These are phyloP conservation scores for Spathaspora gorwiae DNA, from an alignment of 805 yeast species.

Conservation along the genomic window DNA sequence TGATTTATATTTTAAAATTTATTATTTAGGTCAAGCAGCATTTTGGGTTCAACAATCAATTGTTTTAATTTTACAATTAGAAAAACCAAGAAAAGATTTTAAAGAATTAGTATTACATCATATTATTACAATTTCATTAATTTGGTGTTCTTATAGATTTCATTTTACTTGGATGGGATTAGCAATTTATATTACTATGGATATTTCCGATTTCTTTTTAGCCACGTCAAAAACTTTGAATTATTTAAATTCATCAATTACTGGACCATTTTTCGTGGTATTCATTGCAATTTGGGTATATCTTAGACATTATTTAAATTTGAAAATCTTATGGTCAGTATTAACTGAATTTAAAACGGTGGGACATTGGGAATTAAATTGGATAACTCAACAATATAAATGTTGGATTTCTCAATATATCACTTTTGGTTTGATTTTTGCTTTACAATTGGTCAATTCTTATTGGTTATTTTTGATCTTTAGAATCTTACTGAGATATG, in stretches of 20 bases:
- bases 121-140: conserved; percentile 81
- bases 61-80: conserved; percentile 76
- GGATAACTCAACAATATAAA: conserved; percentile 89
- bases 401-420: conserved; percentile 94
- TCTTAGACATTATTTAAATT: conserved; percentile 80
- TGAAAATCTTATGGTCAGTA: conserved; percentile 77
- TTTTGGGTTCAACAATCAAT: conserved; percentile 97
- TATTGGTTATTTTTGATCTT: conserved; percentile 85
- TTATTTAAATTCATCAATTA: conserved; percentile 66
- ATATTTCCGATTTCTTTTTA: conserved; percentile 84
- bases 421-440: conserved; percentile 70
- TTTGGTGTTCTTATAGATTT: conserved; percentile 83
- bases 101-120: conserved; percentile 90
- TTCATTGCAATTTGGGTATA: conserved; percentile 81
- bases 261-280: conserved; percentile 60
- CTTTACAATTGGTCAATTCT: conserved; percentile 77
- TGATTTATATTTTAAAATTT: conserved; percentile 66
- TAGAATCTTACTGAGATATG: conserved; percentile 67
- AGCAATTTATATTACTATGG: conserved; percentile 91
- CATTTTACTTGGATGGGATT: conserved; percentile 97
- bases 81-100: conserved; percentile 93
- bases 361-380: conserved; percentile 77
- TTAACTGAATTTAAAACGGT: conserved; percentile 81
- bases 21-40: conserved; percentile 88
- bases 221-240: conserved; percentile 82